Conservation (phyloP, 805 yeast genomes). For the Sugiyamaella valdiviana region DNA sequence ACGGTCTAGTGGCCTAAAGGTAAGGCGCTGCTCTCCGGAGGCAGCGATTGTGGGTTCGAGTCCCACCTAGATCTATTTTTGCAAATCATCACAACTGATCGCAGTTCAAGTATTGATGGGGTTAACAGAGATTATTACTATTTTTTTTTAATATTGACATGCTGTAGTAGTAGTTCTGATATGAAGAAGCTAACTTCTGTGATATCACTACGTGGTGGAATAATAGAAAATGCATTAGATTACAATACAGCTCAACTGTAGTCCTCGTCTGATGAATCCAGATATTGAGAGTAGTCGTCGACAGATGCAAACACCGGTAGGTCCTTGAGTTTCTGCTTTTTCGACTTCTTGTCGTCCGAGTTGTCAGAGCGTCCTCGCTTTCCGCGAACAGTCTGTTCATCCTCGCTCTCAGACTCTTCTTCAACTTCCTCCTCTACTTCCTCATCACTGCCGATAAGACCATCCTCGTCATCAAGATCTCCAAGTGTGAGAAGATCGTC, state of each 20-base stretch:
- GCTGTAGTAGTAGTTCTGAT: background rate
- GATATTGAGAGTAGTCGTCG: slow-evolving; percentile 73
- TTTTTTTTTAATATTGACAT: background rate
- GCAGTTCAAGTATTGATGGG: too few species aligned
- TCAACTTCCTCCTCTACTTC: slow-evolving; percentile 27
- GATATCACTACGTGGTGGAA: background rate
- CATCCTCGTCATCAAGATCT: slow-evolving; percentile 33
- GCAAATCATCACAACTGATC: too few species aligned
- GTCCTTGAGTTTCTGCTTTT: slow-evolving; percentile 53
- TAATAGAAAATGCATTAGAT: background rate
- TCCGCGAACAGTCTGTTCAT: slow-evolving; percentile 18
- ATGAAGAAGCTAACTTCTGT: background rate
- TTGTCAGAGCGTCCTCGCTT: slow-evolving; percentile 21
- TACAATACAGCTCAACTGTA: slow-evolving; percentile 16
- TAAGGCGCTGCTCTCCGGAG: slow-evolving; percentile 27
- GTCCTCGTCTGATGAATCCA: slow-evolving; percentile 53
- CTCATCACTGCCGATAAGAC: slow-evolving; percentile 36
- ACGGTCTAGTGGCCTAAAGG: slow-evolving; percentile 25
- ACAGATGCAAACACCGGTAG: slow-evolving; percentile 85
- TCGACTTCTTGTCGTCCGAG: slow-evolving; percentile 33
- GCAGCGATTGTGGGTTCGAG: slow-evolving; percentile 27
- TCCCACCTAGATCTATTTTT: slow-evolving; percentile 22
- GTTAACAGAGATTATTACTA: background rate
- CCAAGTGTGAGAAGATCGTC: slow-evolving; percentile 26
- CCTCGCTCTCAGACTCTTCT: slow-evolving; percentile 11